These are phyloP conservation scores for Epichloe bromicola DNA, from an alignment of 2,329 filamentous ascomycete genomes.

Conservation along the genomic window DNA sequence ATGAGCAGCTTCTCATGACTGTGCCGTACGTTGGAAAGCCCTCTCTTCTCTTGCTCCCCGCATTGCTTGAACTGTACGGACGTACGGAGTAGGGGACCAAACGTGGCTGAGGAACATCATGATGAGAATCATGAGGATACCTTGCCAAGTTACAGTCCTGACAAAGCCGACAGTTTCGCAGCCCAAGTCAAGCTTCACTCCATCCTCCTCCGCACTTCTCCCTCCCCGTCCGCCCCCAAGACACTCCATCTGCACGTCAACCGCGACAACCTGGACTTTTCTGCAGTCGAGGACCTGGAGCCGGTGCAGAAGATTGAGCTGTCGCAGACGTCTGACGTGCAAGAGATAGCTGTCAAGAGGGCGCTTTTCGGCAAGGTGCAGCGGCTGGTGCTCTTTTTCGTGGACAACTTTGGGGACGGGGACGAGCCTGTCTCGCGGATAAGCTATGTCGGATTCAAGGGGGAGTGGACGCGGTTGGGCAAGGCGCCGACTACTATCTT, in stretches of 20 bases:
- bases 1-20: conserved; percentile 88
- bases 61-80: too few relatives aligned
- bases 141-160: neutral
- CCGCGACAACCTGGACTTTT: conserved; percentile 76
- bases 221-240: conserved; percentile 56
- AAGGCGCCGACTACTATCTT: conserved; percentile 61
- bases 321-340: conserved; percentile 65
- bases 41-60: too few relatives aligned
- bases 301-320: conserved; percentile 69
- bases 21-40: conserved; percentile 55
- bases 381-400: conserved; percentile 72
- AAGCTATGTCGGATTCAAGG: conserved; percentile 82
- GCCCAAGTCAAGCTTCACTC: conserved; percentile 88
- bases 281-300: conserved; percentile 51
- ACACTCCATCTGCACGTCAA: conserved; percentile 85
- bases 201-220: conserved; percentile 70
- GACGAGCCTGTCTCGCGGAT: conserved; percentile 71
- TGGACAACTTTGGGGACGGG: conserved; percentile 74
- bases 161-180: conserved; percentile 54
- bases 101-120: neutral
- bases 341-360: conserved; percentile 80
- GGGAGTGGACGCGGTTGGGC: conserved; percentile 81
- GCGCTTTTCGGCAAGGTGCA: conserved; percentile 80
- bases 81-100: too few relatives aligned
- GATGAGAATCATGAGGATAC: neutral